These are phyloP conservation scores for Kwoniella sp. DNA, from an alignment of 768 basidiomycete genomes.

Conservation along the genomic window DNA sequence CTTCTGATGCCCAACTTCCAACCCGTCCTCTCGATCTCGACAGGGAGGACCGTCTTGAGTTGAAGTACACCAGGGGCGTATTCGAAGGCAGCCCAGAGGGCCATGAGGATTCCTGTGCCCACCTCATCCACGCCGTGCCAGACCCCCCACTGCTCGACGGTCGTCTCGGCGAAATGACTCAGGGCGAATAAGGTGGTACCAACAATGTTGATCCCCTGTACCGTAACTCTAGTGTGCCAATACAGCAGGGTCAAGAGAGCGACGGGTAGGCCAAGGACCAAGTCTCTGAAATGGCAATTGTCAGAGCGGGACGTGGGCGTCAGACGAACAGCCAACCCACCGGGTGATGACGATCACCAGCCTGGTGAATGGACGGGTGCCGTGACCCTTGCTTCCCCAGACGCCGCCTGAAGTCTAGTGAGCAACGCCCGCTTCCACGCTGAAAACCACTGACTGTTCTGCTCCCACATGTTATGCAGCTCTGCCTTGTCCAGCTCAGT, in stretches of 20 bases:
- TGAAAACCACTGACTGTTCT: slow-evolving; percentile 2
- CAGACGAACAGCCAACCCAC: background rate
- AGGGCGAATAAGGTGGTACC: background rate
- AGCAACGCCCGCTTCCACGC: background rate
- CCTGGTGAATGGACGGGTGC: slow-evolving; percentile 16
- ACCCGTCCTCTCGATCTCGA: slow-evolving; percentile 4
- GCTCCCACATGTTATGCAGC: slow-evolving; percentile 20
- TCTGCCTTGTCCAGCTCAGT: slow-evolving; percentile 4
- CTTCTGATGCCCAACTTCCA: slow-evolving; percentile 1
- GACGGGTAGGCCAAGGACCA: slow-evolving; percentile 6
- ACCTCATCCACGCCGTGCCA: background rate
- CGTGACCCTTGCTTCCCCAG: slow-evolving; percentile 11
- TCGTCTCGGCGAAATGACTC: background rate
- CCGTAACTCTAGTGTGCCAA: slow-evolving; percentile 25
- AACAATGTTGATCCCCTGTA: slow-evolving; percentile 8
- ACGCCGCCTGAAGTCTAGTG: slow-evolving; percentile 11
- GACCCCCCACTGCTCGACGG: background rate
- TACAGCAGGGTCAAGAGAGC: slow-evolving; percentile 12
- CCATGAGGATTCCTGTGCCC: background rate
- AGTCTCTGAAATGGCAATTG: too few relatives aligned
- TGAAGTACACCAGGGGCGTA: background rate
- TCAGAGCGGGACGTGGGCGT: background rate
- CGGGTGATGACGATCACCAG: slow-evolving; percentile 3
- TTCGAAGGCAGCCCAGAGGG: background rate
- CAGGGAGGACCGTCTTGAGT: slow-evolving; percentile 1